Base-by-base conservation (phyloP, 2,329 filamentous ascomycete genomes). In the Aaosphaeria arxii region DNA sequence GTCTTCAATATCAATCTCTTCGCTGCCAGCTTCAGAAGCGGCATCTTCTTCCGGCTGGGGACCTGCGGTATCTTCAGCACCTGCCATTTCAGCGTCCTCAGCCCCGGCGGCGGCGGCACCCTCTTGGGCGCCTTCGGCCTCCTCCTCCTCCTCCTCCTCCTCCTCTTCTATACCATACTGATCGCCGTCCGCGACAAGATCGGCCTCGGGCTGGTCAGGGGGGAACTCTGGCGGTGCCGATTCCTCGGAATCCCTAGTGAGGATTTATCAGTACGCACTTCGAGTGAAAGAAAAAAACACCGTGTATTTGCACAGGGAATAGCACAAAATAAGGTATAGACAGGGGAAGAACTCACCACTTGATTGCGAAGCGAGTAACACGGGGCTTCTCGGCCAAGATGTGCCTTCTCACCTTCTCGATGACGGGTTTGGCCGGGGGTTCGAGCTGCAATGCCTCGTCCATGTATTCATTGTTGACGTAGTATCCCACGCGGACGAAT, bases 401-500 rank as follows among this genome's bases (percentile, higher is more conserved):
- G 67, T 95, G 96, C 61, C 95, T 87, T 58, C 84, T 84, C 55
- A 99, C 90, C 64, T 91, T 89, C 70, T 99, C 95, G 56, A 97
- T 86, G 59, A 95, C 81, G 36, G 91, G 91, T 78, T 96, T 96
- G 49, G 90, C 81, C 5, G 94, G 94, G 7, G 94, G 94, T 62
- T 97, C 91, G 42, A 87, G 85, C 61, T 84, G 87, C 54, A 99
- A 81, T 70, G 95, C 89, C 63, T 95, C 90, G 29, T 88, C 88
- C 61, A 95, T 90, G 72, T 99, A 99, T 73, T 99, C 95, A 65
- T 99, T 99, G 80, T 97, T 99, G 64, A 99, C 94, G 62, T 99
- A 99, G 82, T 99, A 99, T 53, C 94, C 94, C 39, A 99, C 92
- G 57, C 94, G 91, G 36, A 99, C 91, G 64, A 99, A 99, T 72